Conservation (phyloP, 1,284 basidiomycete genomes). For the Rhodotorula sp. region DNA sequence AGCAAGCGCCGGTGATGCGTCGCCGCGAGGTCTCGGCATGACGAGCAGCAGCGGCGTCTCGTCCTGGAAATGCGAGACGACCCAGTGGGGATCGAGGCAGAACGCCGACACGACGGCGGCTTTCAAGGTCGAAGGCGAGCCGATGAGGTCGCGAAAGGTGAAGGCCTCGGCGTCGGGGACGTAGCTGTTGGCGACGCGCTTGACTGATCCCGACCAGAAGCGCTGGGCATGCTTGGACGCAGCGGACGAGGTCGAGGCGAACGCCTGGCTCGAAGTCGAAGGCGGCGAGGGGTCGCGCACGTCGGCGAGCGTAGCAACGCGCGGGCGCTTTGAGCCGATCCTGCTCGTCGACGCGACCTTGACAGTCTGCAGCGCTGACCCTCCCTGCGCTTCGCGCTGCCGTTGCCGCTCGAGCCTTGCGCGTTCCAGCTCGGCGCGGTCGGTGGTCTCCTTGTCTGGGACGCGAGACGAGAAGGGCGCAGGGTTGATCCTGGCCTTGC, state of each 20-base stretch:
- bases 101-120: slow-evolving; percentile 28
- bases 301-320: slow-evolving; percentile 25
- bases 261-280: background rate
- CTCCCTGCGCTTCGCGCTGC: slow-evolving; percentile 1
- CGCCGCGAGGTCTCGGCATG: slow-evolving; percentile 15
- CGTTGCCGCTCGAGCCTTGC: slow-evolving; percentile 28
- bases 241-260: background rate
- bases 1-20: background rate
- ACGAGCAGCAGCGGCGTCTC: slow-evolving; percentile 28
- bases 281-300: background rate
- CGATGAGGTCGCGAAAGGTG: slow-evolving; percentile 31
- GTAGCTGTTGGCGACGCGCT: slow-evolving; percentile 21
- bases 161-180: slow-evolving; percentile 16
- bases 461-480: too few relatives aligned
- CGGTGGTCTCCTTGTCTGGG: background rate
- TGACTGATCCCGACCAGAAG: slow-evolving; percentile 31
- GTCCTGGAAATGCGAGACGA: slow-evolving; percentile 19
- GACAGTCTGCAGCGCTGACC: too few relatives aligned
- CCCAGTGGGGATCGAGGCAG: slow-evolving; percentile 25
- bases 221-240: background rate
- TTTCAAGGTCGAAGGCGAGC: slow-evolving; percentile 10
- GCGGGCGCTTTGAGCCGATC: background rate
- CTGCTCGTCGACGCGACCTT: background rate
- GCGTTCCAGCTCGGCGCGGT: slow-evolving; percentile 27
- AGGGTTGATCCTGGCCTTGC: too few relatives aligned